phyloP scores from a whole-genome alignment of 129 eudicot genomes.

The Chrysanthemum seticuspe region DNA sequence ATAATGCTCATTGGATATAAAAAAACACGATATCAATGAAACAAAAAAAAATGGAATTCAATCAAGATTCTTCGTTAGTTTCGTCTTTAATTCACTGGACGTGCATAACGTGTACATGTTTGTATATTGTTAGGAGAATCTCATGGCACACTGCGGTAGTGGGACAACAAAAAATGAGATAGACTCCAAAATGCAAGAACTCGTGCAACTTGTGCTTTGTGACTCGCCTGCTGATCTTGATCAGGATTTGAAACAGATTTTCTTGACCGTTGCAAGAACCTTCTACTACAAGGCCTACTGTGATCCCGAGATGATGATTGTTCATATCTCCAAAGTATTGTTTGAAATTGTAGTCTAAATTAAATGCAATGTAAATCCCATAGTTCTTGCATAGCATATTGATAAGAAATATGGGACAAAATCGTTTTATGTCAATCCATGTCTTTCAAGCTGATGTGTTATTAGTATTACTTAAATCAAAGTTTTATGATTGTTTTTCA shows the following conservation, averaged over 20 bases:
- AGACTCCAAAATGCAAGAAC: slow-evolving; percentile 62
- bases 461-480: too few relatives aligned
- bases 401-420: neutral
- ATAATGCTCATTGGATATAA: too few relatives aligned
- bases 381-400: neutral
- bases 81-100: neutral
- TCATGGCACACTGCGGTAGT: neutral
- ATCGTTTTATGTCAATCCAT: too few relatives aligned
- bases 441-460: too few relatives aligned
- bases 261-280: slow-evolving; percentile 51
- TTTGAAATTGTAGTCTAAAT: slow-evolving; percentile 48
- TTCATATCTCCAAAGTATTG: slow-evolving; percentile 67
- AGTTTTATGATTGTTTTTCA: too few relatives aligned
- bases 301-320: slow-evolving; percentile 36
- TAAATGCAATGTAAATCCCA: neutral
- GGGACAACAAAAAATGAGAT: slow-evolving; percentile 24
- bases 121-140: slow-evolving; percentile 8
- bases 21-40: too few relatives aligned
- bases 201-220: slow-evolving; percentile 52
- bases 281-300: slow-evolving; percentile 68
- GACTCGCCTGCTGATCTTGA: slow-evolving; percentile 41
- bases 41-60: neutral
- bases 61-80: neutral
- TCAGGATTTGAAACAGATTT: slow-evolving; percentile 43
- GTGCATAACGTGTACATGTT: neutral